Conservation (phyloP, 768 basidiomycete species). For the Hebeloma cylindrosporum region DNA sequence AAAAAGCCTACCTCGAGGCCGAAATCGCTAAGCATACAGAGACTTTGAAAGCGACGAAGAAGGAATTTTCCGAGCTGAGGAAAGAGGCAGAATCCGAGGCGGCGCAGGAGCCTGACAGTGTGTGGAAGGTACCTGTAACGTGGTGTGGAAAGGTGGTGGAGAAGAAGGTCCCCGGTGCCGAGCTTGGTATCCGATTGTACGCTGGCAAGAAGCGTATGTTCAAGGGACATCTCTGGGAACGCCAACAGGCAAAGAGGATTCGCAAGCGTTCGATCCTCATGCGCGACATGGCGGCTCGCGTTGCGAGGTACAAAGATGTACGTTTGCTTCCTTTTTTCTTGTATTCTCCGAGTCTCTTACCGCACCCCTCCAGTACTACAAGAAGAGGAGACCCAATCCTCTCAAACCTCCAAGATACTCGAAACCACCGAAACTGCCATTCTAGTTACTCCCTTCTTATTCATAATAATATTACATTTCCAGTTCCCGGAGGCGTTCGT, state of each 20-base stretch:
- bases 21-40: neutral
- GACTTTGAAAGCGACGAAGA: neutral
- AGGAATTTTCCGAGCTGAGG: slow-evolving; percentile 4
- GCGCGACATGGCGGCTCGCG: slow-evolving; percentile 68
- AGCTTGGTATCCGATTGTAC: slow-evolving; percentile 66
- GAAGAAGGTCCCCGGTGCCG: slow-evolving; percentile 46
- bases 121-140: slow-evolving; percentile 34
- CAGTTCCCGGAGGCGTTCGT: no score
- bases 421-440: slow-evolving; percentile 60
- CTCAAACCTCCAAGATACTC: slow-evolving; percentile 50
- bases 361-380: slow-evolving; percentile 46
- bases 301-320: slow-evolving; percentile 66
- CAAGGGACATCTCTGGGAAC: slow-evolving; percentile 91
- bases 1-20: neutral
- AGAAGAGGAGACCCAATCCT: slow-evolving; percentile 54
- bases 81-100: slow-evolving; percentile 2
- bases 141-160: slow-evolving; percentile 49
- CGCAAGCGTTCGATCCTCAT: slow-evolving; percentile 55
- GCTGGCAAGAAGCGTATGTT: slow-evolving; percentile 83
- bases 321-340: slow-evolving; percentile 23
- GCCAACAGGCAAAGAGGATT: slow-evolving; percentile 46
- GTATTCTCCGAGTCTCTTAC: slow-evolving; percentile 4
- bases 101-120: neutral
- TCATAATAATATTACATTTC: neutral
- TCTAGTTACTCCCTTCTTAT: slow-evolving; percentile 37